A percentile compares a stretch with the other conserved stretches of the same genome.
phyloP scores from a whole-genome alignment of 164 flowering plant genomes.

The Stephania cephalantha region DNA sequence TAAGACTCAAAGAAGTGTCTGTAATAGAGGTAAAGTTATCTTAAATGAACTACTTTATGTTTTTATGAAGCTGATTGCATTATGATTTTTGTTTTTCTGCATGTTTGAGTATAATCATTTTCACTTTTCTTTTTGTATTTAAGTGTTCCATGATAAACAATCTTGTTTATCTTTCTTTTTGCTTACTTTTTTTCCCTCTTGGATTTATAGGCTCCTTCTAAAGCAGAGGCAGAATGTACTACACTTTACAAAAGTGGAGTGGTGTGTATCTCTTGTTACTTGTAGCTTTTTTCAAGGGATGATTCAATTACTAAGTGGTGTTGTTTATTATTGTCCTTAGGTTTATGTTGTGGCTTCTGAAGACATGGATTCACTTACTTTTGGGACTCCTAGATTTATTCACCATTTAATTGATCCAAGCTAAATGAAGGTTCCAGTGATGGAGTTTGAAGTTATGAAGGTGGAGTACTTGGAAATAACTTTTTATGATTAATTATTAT shows the following conservation, averaged over 20 bases:
- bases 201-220: constrained; percentile 77
- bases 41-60: constrained; percentile 4
- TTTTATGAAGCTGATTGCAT: not conserved
- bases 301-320: not conserved
- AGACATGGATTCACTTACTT: constrained; percentile 98
- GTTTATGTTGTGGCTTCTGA: constrained; percentile 98
- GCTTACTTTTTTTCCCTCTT: not conserved
- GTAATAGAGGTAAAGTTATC: constrained; percentile 70
- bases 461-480: constrained; percentile 24
- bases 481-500: not conserved
- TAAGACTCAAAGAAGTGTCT: constrained; percentile 94
- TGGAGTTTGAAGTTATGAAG: constrained; percentile 92
- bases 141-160: no score
- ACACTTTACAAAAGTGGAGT: constrained; percentile 83
- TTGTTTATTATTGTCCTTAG: constrained; percentile 26
- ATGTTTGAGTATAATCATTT: not conserved
- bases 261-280: constrained; percentile 34
- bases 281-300: not conserved
- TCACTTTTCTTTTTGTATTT: no score
- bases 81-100: not conserved
- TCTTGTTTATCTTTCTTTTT: not conserved
- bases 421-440: constrained; percentile 86
- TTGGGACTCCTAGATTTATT: constrained; percentile 94
- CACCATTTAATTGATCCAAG: constrained; percentile 97
- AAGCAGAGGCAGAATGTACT: constrained; percentile 99